Base-by-base conservation (phyloP, 176 grass and related monocot species). In the Coix lacrymajobi region DNA sequence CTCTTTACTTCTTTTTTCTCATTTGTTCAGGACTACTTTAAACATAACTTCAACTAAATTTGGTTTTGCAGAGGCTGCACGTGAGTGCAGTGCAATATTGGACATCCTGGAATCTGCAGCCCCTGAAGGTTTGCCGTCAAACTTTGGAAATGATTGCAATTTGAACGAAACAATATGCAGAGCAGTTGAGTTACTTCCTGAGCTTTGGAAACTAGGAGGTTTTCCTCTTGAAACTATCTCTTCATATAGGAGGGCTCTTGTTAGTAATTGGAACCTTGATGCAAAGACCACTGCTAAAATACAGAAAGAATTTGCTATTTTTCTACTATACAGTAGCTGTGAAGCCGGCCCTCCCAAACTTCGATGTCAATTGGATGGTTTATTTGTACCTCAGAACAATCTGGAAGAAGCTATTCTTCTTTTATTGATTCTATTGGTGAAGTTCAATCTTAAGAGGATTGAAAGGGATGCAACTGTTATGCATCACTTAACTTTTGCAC, bases 371-470 rank as follows among this genome's bases (percentile, higher is more conserved):
- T 89, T 77, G 57, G 82, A 91, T 84, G 80, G 82, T 85, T 89
- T 85, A 66, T 95, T 95, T 92, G 77, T 98, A 57, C 90, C 95
- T 57, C 52, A 36, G 26, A 98, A 98, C 72, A 95, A 95, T 84
- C 69, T 88, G 56, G 92, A 98, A 91, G 95, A 98, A 73, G 95
- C 95, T 65, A 89, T 91, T 91, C 78, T 97, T 69, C 86, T 97
- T 69, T 90, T 97, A 39, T 80, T 94, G 65, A 87, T 97, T 93
- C 82, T 97, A 33, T 74, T 94, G 82, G 89, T 83, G 69, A 97
- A 94, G 73, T 94, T 90, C 78, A 81, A 88, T 79, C 84, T 84
- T 13, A 94, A 84, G 79, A 88, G 83, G 66, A 65, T 94, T 51
- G 78, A 89, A 66, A 88, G 95, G 85, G 95, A 97, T 43, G 88